Base-by-base conservation (phyloP, 148 eudicot species). In the Pouteria glomerata region DNA sequence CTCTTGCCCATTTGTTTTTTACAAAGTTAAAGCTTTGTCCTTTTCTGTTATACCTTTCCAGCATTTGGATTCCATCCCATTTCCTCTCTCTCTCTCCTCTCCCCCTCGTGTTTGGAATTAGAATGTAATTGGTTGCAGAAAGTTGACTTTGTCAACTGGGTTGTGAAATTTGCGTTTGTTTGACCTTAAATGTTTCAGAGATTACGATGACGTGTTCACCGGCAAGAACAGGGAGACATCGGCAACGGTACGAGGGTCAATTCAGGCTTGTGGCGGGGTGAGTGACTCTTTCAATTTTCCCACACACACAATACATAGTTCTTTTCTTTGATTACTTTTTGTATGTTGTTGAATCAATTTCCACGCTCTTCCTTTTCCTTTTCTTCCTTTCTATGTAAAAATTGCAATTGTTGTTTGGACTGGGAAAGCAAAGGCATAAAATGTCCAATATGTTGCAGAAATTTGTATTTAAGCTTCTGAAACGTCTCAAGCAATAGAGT, bases 201-300 rank as follows among this genome's bases (percentile, higher is more conserved):
- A 13, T 13, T 56, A 74, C 47, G 39, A 66, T 66, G 72, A n/a
- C 39, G 71, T 33, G 57, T 74, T 27, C 70, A 27, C 66, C 72
- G 21, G 78, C 78, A 50, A 16, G 78, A 68, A 75, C 66, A 33
- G 78, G 78, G 23, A 68, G 78, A 52, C 61, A 58, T 10, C 66
- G 41, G 29, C 78, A 75, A 68, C 64, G 78, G 14, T 75, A 75
- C 31, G 56, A 41, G 61, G 73, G 68, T 58, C 58, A 75, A 24
- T 48, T 68, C 29, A 68, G 78, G 52, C 78, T 75, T 14, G 78
- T 75, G 19, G 66, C 73, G 5, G 78, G 78, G 78, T 75, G 29
- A 45, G 72, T 69, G 33, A 16, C 23, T 31, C 11, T 10, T 1
- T 33, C 10, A 10, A 15, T 65, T 23, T 10, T 3, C 12, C 47